Base-by-base conservation (phyloP, 139 green algal genomes). In the Micromonas commoda region DNA sequence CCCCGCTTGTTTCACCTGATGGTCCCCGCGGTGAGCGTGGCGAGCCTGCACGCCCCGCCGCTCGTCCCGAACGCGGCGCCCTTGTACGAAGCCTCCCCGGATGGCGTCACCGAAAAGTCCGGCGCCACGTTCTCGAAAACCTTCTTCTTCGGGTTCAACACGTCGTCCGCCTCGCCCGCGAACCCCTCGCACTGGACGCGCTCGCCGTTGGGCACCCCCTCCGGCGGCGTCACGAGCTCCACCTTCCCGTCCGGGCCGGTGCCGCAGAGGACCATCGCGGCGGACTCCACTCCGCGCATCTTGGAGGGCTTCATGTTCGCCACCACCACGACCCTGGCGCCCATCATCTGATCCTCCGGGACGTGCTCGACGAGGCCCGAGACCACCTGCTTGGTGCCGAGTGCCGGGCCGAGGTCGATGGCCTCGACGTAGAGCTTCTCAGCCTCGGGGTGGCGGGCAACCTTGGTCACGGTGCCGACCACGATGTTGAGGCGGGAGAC, bases 341-440 rank as follows among this genome's bases (percentile, higher is more conserved):
- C 78, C 76, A 81, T 66, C 81, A 88, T 85, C 66, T 90, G 29
- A 54, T 96, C 89, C 77, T 93, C 83, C 2, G 90, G 86, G 52
- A 97, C 90, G 88, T 90, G 89, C 80, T 97, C 96, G 6, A 96
- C 92, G n/a, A 98, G 86, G 3, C 93, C 93, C 3, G 81, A 91
- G 0, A 97, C 89, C 6, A 98, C 91, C n/a, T 83, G 85, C 2
- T 85, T 76, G 1, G 82, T 79, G 57, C 64, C 65, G 4, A 57
- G 65, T n/a, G 3, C 51, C 91, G 97, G 93, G 2, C 93, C 95
- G 3, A 98, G 29, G 67, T 99, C 93, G 19, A 99, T 97, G 78
- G 97, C 80, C 84, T 98, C 94, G 13, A 97, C 79, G 82, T 98
- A 99, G 6, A 99, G 85, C 4, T 85, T 76, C 52, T 99, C 95